Base-by-base conservation (phyloP, 2,329 filamentous ascomycete genomes). In the Arthrobotrys iridis region DNA sequence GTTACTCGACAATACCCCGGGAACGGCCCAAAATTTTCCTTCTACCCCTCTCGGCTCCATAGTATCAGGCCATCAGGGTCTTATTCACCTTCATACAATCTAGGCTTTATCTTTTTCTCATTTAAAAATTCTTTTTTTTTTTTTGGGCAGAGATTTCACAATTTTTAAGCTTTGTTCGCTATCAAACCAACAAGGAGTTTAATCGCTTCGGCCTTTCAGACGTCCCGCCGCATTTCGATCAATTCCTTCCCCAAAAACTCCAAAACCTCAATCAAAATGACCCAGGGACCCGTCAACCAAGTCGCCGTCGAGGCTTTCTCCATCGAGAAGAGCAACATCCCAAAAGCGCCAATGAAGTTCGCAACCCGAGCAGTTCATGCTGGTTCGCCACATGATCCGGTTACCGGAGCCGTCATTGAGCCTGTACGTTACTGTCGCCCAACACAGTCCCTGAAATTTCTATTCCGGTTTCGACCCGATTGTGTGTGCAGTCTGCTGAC, bases 311-410 rank as follows among this genome's bases (percentile, higher is more conserved):
- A 28, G 22, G 18, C 22, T 35, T 45, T 22, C 35, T 40, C 67
- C 5, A 15, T 24, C 35, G 43, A 59, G 43, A 66, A 62, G 18
- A 57, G 90, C 77, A 88, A 90, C 52, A 88, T 89, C 37, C 90
- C 91, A 46, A 91, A 92, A 77, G 86, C 90, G 70, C 90, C 93
- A 57, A 74, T 74, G 82, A 86, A 88, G 77, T 98, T 99, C 83
- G 95, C 93, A 76, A 99, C 95, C 52, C 88, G 96, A 77, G 95
- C 95, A 68, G 95, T 99, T 18, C 95, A 99, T 83, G 93, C 94
- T 77, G 95, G 95, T 76, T 88, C 93, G 45, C 92, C 92, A 80
- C 92, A 96, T 82, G 95, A 99, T 84, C 91, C 94, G 52, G 85
- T 88, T 41, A 99, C 94, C 22, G 95, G 95, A 77, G 95, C 95